A percentile compares a stretch with the other conserved stretches of the same genome.
These are phyloP conservation scores for Amanita thiersii DNA, from an alignment of 768 basidiomycete species.

Conservation along the genomic window DNA sequence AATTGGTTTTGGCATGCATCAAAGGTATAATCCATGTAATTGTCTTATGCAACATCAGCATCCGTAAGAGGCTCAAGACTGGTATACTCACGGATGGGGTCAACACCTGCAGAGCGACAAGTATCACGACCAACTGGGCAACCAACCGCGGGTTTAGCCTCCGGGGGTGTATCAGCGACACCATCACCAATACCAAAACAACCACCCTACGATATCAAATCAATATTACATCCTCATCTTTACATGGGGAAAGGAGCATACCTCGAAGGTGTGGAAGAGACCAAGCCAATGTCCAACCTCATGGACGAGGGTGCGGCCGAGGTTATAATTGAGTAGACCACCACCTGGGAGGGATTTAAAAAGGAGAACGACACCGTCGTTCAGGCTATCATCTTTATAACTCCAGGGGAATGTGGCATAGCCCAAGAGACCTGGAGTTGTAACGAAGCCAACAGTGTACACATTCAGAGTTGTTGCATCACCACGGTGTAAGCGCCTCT, in stretches of 20 bases:
- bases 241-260: slow-evolving; percentile 13
- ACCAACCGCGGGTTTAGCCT: slow-evolving; percentile 12
- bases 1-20: slow-evolving; percentile 27
- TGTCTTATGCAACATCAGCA: too few species aligned
- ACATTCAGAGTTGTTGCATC: not conserved
- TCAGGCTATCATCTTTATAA: slow-evolving; percentile 19
- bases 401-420: slow-evolving; percentile 35
- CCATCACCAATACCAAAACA: slow-evolving; percentile 15
- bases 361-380: slow-evolving; percentile 31
- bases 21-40: slow-evolving; percentile 26
- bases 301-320: slow-evolving; percentile 23
- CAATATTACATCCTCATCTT: not conserved
- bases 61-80: too few species aligned
- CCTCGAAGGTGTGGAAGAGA: slow-evolving; percentile 32
- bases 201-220: not conserved
- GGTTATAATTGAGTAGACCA: slow-evolving; percentile 9
- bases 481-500: not conserved
- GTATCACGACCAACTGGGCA: slow-evolving; percentile 9
- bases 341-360: slow-evolving; percentile 26
- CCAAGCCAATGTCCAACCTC: slow-evolving; percentile 33
- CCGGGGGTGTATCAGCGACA: slow-evolving; percentile 18
- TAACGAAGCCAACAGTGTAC: slow-evolving; percentile 20
- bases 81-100: slow-evolving; percentile 14
- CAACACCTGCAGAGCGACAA: slow-evolving; percentile 1
- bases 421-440: slow-evolving; percentile 27